phyloP scores from a whole-genome alignment of 805 yeast species.

The Candida hungchunana region DNA sequence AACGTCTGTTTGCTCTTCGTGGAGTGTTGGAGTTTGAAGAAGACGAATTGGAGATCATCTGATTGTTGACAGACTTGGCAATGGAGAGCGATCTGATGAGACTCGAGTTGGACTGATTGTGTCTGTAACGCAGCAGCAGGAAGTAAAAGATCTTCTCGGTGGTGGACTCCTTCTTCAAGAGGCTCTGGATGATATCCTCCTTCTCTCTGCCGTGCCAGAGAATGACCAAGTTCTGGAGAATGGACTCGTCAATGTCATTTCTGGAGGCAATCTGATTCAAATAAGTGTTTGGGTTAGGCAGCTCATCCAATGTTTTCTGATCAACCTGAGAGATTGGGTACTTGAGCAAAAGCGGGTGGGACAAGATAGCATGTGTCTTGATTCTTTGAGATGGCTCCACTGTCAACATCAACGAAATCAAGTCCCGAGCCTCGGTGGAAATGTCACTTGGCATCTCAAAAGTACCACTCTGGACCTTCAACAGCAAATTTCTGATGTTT shows the following conservation, averaged over 20 bases:
- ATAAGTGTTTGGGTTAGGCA: constrained; percentile 29
- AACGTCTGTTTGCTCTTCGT: constrained; percentile 36
- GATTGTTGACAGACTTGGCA: constrained; percentile 27
- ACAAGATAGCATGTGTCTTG: constrained; percentile 58
- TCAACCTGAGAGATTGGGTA: constrained; percentile 37
- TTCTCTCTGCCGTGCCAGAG: constrained; percentile 76
- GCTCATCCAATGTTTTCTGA: constrained; percentile 25
- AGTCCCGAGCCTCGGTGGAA: constrained; percentile 61
- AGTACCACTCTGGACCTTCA: constrained; percentile 74
- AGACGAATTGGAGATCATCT: constrained; percentile 3
- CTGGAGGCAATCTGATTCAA: constrained; percentile 23
- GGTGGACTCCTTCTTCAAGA: constrained; percentile 53
- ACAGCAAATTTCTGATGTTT: constrained; percentile 61
- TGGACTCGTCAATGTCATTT: constrained; percentile 66
- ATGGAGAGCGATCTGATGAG: constrained; percentile 28
- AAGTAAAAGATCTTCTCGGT: constrained; percentile 82
- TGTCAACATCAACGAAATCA: constrained; percentile 60
- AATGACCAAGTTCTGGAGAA: constrained; percentile 68
- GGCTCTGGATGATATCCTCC: constrained; percentile 48
- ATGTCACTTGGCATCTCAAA: constrained; percentile 68
- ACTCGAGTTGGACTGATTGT: constrained; percentile 47
- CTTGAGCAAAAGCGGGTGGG: constrained; percentile 76
- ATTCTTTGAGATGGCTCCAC: constrained; percentile 71
- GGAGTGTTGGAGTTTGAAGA: constrained; percentile 23
- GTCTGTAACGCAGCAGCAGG: constrained; percentile 67